These are phyloP conservation scores for Septoria linicola DNA, from an alignment of 2,329 filamentous ascomycete species.

Conservation along the genomic window DNA sequence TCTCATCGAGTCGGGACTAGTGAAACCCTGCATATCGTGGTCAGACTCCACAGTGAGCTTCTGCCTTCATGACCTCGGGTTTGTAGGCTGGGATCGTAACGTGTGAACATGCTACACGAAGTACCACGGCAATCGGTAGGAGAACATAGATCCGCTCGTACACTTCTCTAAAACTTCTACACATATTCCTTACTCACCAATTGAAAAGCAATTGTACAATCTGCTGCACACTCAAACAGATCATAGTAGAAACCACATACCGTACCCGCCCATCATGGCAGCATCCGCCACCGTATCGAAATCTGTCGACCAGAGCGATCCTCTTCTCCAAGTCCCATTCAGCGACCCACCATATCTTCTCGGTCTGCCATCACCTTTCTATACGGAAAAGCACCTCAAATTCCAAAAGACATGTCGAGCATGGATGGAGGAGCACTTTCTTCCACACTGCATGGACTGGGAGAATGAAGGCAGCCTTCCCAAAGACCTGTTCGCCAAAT, in stretches of 20 bases:
- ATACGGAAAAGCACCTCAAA: slow-evolving; percentile 23
- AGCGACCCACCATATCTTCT: slow-evolving; percentile 25
- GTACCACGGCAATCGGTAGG: slow-evolving; percentile 1
- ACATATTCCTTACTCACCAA: no score
- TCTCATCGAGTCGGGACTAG: slow-evolving; percentile 1
- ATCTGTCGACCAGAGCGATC: slow-evolving; percentile 12
- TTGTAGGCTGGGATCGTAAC: background rate
- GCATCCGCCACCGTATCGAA: slow-evolving; percentile 7
- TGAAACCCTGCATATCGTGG: background rate
- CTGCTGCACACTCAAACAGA: no score
- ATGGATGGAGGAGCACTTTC: slow-evolving; percentile 28
- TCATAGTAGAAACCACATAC: slow-evolving; percentile 1
- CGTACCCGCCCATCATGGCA: slow-evolving; percentile 10
- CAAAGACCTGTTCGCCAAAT: slow-evolving; percentile 61
- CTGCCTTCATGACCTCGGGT: slow-evolving; percentile 5
- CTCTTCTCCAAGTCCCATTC: slow-evolving; percentile 25
- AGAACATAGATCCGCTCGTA: no score
- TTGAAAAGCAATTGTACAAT: no score
- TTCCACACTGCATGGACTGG: slow-evolving; percentile 27
- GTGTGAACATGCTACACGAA: background rate
- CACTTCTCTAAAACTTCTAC: no score
- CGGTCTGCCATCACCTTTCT: slow-evolving; percentile 26
- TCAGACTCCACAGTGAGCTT: background rate
- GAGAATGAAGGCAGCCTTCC: slow-evolving; percentile 42
- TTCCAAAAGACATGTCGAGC: slow-evolving; percentile 27